These are phyloP conservation scores for Fistulinella prunicolor DNA, from an alignment of 768 basidiomycete genomes.

Conservation along the genomic window DNA sequence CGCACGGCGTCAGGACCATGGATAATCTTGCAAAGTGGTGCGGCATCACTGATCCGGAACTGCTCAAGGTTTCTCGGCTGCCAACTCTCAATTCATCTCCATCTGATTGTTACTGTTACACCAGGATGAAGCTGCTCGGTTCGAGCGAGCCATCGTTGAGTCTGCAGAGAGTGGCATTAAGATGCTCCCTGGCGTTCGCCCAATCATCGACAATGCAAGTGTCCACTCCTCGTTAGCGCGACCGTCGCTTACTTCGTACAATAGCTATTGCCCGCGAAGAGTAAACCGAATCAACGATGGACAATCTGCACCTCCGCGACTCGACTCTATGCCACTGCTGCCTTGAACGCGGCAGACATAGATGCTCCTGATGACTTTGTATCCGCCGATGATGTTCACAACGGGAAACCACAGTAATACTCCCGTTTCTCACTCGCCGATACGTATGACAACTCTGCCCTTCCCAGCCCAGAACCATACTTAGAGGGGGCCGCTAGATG, in stretches of 20 bases:
- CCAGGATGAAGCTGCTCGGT: constrained; percentile 69
- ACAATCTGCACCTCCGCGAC: constrained; percentile 90
- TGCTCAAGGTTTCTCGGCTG: constrained; percentile 55
- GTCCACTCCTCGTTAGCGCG: background rate
- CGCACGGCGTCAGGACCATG: constrained; percentile 81
- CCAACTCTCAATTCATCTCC: background rate
- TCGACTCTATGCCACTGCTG: constrained; percentile 65
- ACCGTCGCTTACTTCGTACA: constrained; percentile 8
- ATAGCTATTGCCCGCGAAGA: constrained; percentile 28
- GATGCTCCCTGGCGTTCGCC: constrained; percentile 66
- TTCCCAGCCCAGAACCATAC: constrained; percentile 82
- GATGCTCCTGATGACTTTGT: constrained; percentile 73
- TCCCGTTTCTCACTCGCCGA: background rate
- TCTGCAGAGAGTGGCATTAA: constrained; percentile 61
- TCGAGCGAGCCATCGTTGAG: constrained; percentile 76
- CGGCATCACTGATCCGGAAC: constrained; percentile 60
- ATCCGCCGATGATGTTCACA: constrained; percentile 75
- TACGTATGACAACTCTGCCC: constrained; percentile 1
- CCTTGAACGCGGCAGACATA: constrained; percentile 63
- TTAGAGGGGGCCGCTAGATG: constrained; percentile 76
- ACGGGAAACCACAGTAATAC: constrained; percentile 76
- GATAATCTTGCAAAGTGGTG: constrained; percentile 79
- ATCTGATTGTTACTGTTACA: constrained; percentile 5
- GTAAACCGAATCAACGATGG: constrained; percentile 64
- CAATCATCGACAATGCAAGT: constrained; percentile 54